These are phyloP conservation scores for Pochonia chlamydosporia DNA, from an alignment of 2,329 filamentous ascomycete genomes.

Conservation along the genomic window DNA sequence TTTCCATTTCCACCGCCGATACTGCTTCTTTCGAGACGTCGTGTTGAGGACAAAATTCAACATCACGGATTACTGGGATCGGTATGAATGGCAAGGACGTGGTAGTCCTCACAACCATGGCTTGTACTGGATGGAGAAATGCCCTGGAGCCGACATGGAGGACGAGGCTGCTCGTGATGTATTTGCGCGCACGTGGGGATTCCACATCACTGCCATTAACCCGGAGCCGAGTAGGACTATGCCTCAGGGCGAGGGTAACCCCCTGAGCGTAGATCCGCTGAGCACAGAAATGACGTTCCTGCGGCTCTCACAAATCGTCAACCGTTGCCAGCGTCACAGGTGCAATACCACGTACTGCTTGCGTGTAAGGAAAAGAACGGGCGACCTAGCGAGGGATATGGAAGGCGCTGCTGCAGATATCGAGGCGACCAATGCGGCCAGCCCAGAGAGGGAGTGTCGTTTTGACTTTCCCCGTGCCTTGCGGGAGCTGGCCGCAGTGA, in stretches of 20 bases:
- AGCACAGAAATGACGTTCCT: conserved; percentile 6
- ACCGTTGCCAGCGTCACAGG: conserved; percentile 7
- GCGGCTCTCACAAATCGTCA: conserved; percentile 6
- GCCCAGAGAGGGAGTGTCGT: no score
- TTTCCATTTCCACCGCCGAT: conserved; percentile 6
- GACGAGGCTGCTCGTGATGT: not conserved
- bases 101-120: conserved; percentile 8
- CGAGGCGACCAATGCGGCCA: no score
- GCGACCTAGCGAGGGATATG: not conserved
- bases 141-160: conserved; percentile 2
- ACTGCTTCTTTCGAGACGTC: conserved; percentile 2
- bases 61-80: not conserved
- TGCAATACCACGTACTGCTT: conserved; percentile 6
- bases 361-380: no score
- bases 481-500: no score
- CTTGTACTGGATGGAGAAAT: conserved; percentile 5
- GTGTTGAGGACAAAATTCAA: conserved; percentile 6
- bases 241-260: not conserved
- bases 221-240: not conserved
- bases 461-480: no score
- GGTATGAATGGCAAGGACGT: conserved; percentile 8
- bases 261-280: conserved; percentile 3
- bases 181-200: conserved; percentile 1
- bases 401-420: no score
- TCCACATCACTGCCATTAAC: not conserved